Conservation (phyloP, 805 yeast genomes). For the Grigorovia transvaalensis region DNA sequence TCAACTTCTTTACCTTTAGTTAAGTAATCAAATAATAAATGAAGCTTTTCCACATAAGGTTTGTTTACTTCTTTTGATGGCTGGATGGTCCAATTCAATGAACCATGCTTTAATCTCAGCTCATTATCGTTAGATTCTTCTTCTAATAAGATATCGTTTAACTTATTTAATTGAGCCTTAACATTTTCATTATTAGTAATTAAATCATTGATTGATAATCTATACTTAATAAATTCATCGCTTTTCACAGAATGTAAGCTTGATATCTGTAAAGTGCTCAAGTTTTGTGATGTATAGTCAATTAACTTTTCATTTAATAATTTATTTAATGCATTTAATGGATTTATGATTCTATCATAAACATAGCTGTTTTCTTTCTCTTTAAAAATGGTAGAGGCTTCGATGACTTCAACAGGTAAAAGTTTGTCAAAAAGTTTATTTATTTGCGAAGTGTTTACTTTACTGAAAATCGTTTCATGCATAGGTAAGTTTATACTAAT, state of each 20-base stretch:
- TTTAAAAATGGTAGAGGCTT: slow-evolving; percentile 54
- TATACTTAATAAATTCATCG: slow-evolving; percentile 43
- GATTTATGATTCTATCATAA: slow-evolving; percentile 34
- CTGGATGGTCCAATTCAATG: slow-evolving; percentile 42
- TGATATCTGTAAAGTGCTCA: not conserved
- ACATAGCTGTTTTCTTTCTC: slow-evolving; percentile 54
- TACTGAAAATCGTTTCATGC: slow-evolving; percentile 2
- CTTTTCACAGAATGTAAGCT: not conserved
- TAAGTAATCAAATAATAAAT: slow-evolving; percentile 39
- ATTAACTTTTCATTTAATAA: slow-evolving; percentile 29
- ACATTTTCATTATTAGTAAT: slow-evolving; percentile 29
- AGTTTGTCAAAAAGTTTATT: slow-evolving; percentile 44
- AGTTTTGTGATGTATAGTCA: not conserved
- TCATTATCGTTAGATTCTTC: slow-evolving; percentile 49
- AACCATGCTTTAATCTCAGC: slow-evolving; percentile 41
- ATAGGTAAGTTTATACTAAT: slow-evolving; percentile 32
- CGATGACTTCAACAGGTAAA: slow-evolving; percentile 57
- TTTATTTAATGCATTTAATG: slow-evolving; percentile 38
- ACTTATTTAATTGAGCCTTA: slow-evolving; percentile 34
- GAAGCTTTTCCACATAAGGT: slow-evolving; percentile 31
- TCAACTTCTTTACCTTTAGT: slow-evolving; percentile 56
- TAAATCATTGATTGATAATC: slow-evolving; percentile 6
- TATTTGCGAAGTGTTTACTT: slow-evolving; percentile 11
- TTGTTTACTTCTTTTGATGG: slow-evolving; percentile 36
- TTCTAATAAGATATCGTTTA: slow-evolving; percentile 35